Percentiles rank a stretch among this genome's conserved stretches.
These are phyloP conservation scores for Vigna trinervia DNA, from an alignment of 306 rosid genomes.

Conservation along the genomic window DNA sequence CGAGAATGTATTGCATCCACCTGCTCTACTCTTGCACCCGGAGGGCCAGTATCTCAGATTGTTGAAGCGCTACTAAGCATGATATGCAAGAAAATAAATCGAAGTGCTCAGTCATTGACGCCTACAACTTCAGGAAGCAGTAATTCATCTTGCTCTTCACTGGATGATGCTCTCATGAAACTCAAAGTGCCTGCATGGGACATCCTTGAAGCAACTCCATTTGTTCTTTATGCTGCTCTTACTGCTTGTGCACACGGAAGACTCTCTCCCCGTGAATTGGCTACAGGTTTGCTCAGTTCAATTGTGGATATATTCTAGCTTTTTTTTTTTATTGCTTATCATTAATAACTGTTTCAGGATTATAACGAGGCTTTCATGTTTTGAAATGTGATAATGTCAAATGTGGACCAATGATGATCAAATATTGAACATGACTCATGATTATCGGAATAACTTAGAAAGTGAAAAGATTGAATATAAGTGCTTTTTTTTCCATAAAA, in stretches of 20 bases:
- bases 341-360: slow-evolving; percentile 35
- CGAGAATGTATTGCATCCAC: slow-evolving; percentile 95
- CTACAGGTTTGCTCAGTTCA: slow-evolving; percentile 67
- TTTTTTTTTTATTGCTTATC: background rate
- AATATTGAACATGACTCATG: slow-evolving; percentile 17
- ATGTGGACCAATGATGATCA: slow-evolving; percentile 17
- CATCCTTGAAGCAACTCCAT: slow-evolving; percentile 92
- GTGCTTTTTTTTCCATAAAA: background rate
- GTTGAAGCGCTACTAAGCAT: slow-evolving; percentile 87
- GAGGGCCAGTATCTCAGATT: slow-evolving; percentile 85
- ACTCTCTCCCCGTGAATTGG: slow-evolving; percentile 94
- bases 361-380: slow-evolving; percentile 30
- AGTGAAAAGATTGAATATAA: slow-evolving; percentile 14
- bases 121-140: slow-evolving; percentile 78
- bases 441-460: slow-evolving; percentile 15
- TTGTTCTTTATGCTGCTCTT: slow-evolving; percentile 93
- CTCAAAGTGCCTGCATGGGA: slow-evolving; percentile 99
- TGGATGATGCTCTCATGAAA: slow-evolving; percentile 71
- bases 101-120: slow-evolving; percentile 59
- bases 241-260: slow-evolving; percentile 96
- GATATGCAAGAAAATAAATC: slow-evolving; percentile 77
- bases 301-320: slow-evolving; percentile 20
- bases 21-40: slow-evolving; percentile 83
- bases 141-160: slow-evolving; percentile 75
- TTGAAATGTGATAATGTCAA: slow-evolving; percentile 27